phyloP scores from a whole-genome alignment of 116 monocot genomes.

The Phalaenopsis hybrid region DNA sequence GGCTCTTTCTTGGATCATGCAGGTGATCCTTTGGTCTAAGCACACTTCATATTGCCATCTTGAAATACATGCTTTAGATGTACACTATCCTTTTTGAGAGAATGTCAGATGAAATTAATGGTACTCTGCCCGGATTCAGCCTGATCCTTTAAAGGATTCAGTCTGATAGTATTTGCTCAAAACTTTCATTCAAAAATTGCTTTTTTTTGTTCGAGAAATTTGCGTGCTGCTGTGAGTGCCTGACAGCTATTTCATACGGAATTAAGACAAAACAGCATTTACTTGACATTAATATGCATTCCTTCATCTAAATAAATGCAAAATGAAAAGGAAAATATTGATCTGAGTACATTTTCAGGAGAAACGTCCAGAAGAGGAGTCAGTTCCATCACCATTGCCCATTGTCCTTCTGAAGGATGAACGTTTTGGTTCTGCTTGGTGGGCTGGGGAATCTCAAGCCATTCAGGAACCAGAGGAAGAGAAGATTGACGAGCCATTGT shows the following conservation, averaged over 20 bases:
- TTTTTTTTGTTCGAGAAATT: neutral
- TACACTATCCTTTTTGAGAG: neutral
- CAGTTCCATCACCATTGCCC: slow-evolving; percentile 8
- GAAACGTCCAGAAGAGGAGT: slow-evolving; percentile 6
- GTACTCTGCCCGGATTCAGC: neutral
- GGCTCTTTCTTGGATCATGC: no score
- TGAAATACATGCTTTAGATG: no score
- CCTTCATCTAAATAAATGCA: neutral
- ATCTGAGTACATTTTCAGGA: neutral
- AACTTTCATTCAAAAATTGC: neutral
- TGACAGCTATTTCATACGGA: no score
- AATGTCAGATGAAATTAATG: neutral
- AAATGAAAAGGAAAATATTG: neutral
- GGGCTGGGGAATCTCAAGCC: slow-evolving; percentile 56
- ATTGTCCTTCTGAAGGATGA: slow-evolving; percentile 18
- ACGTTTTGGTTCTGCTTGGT: slow-evolving; percentile 18
- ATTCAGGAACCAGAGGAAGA: slow-evolving; percentile 25
- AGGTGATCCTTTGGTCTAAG: no score
- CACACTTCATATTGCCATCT: no score
- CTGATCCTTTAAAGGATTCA: neutral
- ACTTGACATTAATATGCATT: neutral
- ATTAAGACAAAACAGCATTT: no score
- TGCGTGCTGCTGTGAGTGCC: neutral
- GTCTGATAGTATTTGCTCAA: neutral
- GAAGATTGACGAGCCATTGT: slow-evolving; percentile 36